phyloP scores from a whole-genome alignment of 2,329 filamentous ascomycete species.

The Xylariaceae sp. region DNA sequence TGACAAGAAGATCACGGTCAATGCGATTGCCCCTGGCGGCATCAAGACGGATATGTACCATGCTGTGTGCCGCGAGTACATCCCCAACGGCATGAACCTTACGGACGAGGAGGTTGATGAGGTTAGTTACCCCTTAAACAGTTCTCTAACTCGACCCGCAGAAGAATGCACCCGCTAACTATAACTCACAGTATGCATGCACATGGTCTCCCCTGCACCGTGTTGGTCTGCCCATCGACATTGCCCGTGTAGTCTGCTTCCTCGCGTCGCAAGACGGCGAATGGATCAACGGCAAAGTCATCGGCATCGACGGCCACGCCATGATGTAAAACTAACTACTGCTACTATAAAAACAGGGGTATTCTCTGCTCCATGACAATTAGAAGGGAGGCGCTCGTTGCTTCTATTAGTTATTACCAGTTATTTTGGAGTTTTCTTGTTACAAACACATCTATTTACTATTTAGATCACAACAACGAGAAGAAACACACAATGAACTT shows the following conservation, averaged over 20 bases:
- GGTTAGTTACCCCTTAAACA: conserved; percentile 24
- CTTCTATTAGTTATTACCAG: no score
- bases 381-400: no score
- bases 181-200: conserved; percentile 45
- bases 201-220: conserved; percentile 61
- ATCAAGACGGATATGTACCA: conserved; percentile 67
- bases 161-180: conserved; percentile 1
- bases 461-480: no score
- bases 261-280: conserved; percentile 43
- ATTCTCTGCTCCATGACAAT: background rate
- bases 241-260: conserved; percentile 59
- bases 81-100: conserved; percentile 51
- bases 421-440: no score
- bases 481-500: no score
- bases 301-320: conserved; percentile 31
- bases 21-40: conserved; percentile 60
- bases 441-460: no score
- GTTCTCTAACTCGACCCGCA: background rate
- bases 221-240: conserved; percentile 62
- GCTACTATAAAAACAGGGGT: background rate
- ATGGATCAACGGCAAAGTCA: conserved; percentile 41
- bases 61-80: conserved; percentile 59
- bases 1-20: conserved; percentile 62
- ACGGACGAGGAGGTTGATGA: conserved; percentile 56
- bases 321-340: conserved; percentile 27